Evolutionary conservation across 176 grass and related monocot species (phyloP).

Genomic region (Guadua angustifolia): DNA sequence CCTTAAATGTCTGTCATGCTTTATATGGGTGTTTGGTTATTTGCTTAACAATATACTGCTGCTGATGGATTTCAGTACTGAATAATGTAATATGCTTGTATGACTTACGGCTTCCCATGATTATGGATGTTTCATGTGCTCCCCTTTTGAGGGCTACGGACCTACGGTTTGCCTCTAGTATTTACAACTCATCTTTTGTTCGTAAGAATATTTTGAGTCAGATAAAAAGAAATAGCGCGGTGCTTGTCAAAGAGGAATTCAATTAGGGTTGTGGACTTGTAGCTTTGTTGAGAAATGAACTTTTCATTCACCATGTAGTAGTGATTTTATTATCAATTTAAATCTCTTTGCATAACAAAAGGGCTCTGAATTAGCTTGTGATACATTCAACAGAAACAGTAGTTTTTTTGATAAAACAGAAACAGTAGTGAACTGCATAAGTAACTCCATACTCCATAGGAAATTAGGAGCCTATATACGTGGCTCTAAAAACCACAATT

Average conservation of each 20-base stretch:
- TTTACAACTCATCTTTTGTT: not conserved
- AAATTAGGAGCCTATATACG: not conserved
- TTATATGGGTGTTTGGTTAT: not conserved
- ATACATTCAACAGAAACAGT: not conserved
- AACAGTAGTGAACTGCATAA: not conserved
- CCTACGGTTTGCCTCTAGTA: not conserved
- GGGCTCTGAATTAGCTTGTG: not conserved
- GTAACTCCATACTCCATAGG: not conserved
- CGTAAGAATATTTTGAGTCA: not conserved
- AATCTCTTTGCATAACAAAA: conserved; percentile 3
- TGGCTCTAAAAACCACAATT: not conserved
- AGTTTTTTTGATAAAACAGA: too few relatives aligned
- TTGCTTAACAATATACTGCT: conserved; percentile 1
- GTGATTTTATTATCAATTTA: not conserved
- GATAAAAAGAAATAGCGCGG: not conserved
- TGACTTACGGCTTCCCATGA: not conserved
- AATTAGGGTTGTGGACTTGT: not conserved
- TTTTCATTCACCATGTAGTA: not conserved
- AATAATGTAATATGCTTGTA: not conserved
- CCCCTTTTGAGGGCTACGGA: not conserved
- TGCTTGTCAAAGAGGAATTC: not conserved
- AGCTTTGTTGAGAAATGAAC: not conserved
- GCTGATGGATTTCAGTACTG: not conserved
- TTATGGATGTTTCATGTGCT: not conserved
- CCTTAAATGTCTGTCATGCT: not conserved